Evolutionary conservation across 2,329 filamentous ascomycete species (phyloP).

Genomic region (Xylariaceae sp.): DNA sequence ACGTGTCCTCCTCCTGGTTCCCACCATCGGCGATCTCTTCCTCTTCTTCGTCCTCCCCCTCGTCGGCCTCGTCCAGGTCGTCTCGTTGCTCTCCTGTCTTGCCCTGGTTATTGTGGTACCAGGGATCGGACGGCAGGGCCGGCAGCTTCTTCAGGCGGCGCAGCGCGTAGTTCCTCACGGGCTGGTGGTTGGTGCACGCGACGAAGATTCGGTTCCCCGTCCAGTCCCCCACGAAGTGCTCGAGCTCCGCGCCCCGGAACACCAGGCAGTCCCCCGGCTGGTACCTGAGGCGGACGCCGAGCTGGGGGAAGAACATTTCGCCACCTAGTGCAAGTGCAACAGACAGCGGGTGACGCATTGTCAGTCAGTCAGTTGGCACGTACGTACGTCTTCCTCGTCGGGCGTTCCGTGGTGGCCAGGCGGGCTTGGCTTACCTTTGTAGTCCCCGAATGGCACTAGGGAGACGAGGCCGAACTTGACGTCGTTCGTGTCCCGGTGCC

Average conservation of each 20-base stretch:
- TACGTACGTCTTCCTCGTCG: too few species aligned
- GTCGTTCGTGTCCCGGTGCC: conserved; percentile 2
- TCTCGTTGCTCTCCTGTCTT: background rate
- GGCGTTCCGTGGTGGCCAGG: background rate
- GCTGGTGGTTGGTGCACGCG: conserved; percentile 4
- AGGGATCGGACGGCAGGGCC: conserved; percentile 1
- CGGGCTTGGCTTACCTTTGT: conserved; percentile 1
- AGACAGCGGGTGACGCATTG: too few species aligned
- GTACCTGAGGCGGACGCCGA: conserved; percentile 1
- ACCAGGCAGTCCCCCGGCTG: conserved; percentile 4
- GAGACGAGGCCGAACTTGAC: conserved; percentile 4
- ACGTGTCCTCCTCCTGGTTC: background rate
- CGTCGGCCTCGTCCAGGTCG: background rate
- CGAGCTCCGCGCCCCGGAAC: conserved; percentile 5
- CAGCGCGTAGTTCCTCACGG: conserved; percentile 3
- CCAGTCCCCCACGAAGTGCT: conserved; percentile 6
- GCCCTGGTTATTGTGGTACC: background rate
- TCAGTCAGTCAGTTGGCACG: too few species aligned
- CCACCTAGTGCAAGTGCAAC: too few species aligned
- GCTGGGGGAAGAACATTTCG: conserved; percentile 3
- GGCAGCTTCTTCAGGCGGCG: background rate
- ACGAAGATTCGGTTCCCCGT: conserved; percentile 4
- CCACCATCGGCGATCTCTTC: background rate
- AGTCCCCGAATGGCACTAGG: conserved; percentile 3
- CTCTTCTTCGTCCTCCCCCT: background rate